These are phyloP conservation scores for Pouteria glomerata DNA, from an alignment of 148 eudicot genomes.

Conservation along the genomic window DNA sequence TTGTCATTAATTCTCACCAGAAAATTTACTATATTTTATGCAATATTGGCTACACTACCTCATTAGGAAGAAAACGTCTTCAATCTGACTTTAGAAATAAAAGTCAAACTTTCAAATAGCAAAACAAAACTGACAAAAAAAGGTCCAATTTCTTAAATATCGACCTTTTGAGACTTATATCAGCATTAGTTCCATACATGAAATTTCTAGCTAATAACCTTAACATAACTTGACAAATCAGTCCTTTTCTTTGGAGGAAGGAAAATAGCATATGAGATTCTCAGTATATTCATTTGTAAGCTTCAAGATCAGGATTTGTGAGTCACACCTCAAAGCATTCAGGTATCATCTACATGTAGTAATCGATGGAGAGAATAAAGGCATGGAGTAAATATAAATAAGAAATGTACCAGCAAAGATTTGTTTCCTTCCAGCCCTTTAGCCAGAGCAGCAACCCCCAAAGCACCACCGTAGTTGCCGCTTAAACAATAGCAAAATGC, in stretches of 20 bases:
- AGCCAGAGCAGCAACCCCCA: constrained; percentile 84
- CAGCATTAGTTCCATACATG: neutral
- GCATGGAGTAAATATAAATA: neutral
- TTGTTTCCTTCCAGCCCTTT: constrained; percentile 89
- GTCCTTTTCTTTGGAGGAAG: neutral
- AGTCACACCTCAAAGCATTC: neutral
- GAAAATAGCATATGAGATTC: neutral
- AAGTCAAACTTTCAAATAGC: too few species aligned
- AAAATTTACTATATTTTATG: too few species aligned
- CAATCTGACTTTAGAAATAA: too few species aligned
- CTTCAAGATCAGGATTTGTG: neutral
- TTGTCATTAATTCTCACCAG: too few species aligned
- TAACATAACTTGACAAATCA: neutral
- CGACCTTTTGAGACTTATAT: neutral
- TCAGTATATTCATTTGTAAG: neutral
- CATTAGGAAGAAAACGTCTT: too few species aligned
- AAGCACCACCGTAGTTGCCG: constrained; percentile 90
- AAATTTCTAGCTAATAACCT: neutral
- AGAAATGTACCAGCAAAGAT: constrained; percentile 67
- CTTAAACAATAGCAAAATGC: constrained; percentile 30
- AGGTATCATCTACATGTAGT: neutral
- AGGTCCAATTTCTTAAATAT: too few species aligned
- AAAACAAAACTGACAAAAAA: neutral
- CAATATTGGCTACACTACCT: too few species aligned
- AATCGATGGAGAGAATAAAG: neutral